These are phyloP conservation scores for Malania oleifera DNA, from an alignment of 164 flowering plant genomes.

Conservation along the genomic window DNA sequence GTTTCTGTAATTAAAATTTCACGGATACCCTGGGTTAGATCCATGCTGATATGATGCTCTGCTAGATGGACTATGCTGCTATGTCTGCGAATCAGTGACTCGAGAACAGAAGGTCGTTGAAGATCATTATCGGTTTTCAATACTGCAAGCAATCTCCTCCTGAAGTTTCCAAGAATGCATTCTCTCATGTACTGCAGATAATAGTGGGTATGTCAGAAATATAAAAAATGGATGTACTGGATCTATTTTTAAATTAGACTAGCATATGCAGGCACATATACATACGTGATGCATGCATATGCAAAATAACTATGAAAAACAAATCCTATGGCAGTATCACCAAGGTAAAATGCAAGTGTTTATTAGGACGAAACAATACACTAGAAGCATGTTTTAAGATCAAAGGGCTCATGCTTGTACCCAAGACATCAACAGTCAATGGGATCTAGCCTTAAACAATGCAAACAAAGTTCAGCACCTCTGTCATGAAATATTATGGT, in stretches of 20 bases:
- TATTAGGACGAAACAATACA: too few relatives aligned
- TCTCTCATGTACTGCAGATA: slow-evolving; percentile 93
- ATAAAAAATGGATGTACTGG: background rate
- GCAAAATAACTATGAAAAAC: background rate
- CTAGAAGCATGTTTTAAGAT: too few relatives aligned
- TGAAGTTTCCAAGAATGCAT: slow-evolving; percentile 91
- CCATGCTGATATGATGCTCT: slow-evolving; percentile 99
- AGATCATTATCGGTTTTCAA: slow-evolving; percentile 89
- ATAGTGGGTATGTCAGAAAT: slow-evolving; percentile 3
- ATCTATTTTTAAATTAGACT: background rate
- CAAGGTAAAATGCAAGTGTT: too few relatives aligned
- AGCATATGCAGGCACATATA: background rate
- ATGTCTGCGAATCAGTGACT: slow-evolving; percentile 73
- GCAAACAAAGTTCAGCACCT: too few relatives aligned
- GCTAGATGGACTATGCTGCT: slow-evolving; percentile 73
- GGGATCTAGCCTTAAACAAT: too few relatives aligned
- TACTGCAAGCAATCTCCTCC: slow-evolving; percentile 72
- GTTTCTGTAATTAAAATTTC: slow-evolving; percentile 82
- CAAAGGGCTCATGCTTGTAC: too few relatives aligned
- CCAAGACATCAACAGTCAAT: too few relatives aligned
- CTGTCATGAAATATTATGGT: too few relatives aligned
- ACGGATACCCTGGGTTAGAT: slow-evolving; percentile 82
- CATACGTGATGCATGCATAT: too few relatives aligned
- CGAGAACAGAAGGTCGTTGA: slow-evolving; percentile 85
- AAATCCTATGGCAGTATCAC: background rate